Conservation (phyloP, 2,329 filamentous ascomycete genomes). For the Diatrype stigma region DNA sequence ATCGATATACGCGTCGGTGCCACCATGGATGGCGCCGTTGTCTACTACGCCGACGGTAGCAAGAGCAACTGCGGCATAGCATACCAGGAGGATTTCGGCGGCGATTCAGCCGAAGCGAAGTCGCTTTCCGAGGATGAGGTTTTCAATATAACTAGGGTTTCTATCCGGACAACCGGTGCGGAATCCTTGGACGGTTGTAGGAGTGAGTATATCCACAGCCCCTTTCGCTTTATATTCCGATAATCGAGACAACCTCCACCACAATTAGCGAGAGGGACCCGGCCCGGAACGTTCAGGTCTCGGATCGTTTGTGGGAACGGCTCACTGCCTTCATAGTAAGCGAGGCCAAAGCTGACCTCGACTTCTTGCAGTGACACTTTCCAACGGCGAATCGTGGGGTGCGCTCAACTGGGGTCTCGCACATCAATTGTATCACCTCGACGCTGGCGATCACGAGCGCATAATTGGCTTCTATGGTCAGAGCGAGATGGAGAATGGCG, state of each 20-base stretch:
- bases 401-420: conserved; percentile 13
- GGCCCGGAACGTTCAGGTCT: too few relatives aligned
- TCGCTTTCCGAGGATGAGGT: conserved; percentile 16
- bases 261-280: too few relatives aligned
- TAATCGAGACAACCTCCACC: too few relatives aligned
- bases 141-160: conserved; percentile 25
- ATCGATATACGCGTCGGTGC: conserved; percentile 43
- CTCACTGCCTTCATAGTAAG: too few relatives aligned
- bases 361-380: conserved; percentile 20
- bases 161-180: conserved; percentile 13
- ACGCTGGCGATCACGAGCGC: conserved; percentile 29
- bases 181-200: neutral
- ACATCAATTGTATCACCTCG: conserved; percentile 16
- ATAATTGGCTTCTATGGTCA: conserved; percentile 44
- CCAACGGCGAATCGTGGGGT: conserved; percentile 11
- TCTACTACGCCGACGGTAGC: conserved; percentile 41
- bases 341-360: conserved; percentile 1
- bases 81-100: conserved; percentile 22
- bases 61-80: conserved; percentile 35
- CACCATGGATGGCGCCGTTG: conserved; percentile 40
- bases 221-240: neutral
- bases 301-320: too few relatives aligned
- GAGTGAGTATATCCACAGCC: neutral
- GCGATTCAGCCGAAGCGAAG: conserved; percentile 25
- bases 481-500: conserved; percentile 21